Evolutionary conservation across 2,329 filamentous ascomycete genomes (phyloP), one percentile per base, ranked within the genome.

Genomic region (Arthrobotrys conoides): DNA sequence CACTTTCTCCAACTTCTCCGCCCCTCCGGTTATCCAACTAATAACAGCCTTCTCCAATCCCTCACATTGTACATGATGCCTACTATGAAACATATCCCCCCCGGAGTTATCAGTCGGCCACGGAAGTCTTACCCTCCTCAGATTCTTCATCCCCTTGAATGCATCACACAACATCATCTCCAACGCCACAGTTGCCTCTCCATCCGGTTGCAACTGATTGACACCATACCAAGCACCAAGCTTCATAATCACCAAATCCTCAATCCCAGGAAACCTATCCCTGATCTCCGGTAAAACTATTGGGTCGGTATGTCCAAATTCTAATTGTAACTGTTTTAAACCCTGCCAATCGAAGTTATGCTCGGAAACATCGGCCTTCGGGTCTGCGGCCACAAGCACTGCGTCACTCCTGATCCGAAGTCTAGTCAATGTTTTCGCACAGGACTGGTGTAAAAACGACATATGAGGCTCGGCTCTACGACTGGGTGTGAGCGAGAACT

Each of bases 71-170:
- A 10, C 9, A 57, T 27, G 27, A 30, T 30, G 3, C 27, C 6
- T 30, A 30, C 6, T 33, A 14, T 30, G 30, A 48, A 51, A 24
- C 2, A 51, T 16, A 20, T 38, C n/a, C 16, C 16, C 51, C 14
- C 12, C 51, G 14, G 12, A 30, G 3, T 16, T 5, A 5, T n/a
- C 51, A 4, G n/a, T 10, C n/a, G 20, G 57, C 36, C 20, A 27
- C 44, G 57, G 57, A n/a, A 61, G 12, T 20, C 57, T 61, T 9
- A 61, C 9, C n/a, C 33, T 61, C 22, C n/a, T 61, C 12, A 61
- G n/a, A 8, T 61, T 61, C 36, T 27, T 44, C 57, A 44, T 27
- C 3, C 57, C 57, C 36, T 27, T 9, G 20, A 61, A 44, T 1
- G 20, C 33, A 24, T 61, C n/a, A 27, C 36, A 24, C 1, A 44